Conservation (phyloP, 352 stramenopile species). For the Pythium dissotocum region DNA sequence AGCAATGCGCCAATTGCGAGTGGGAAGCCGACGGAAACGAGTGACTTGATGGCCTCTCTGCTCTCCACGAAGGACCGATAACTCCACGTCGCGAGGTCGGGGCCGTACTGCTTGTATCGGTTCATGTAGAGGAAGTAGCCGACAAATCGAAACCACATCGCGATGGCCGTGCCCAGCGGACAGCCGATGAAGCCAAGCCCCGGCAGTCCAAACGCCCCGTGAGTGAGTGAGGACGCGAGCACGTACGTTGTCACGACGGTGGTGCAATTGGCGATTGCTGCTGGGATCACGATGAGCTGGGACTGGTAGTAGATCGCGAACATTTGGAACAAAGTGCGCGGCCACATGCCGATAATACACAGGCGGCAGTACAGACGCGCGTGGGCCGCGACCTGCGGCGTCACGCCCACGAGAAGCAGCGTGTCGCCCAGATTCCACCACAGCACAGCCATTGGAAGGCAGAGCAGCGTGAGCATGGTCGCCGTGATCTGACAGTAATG, state of each 20-base stretch:
- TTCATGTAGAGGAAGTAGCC: constrained; percentile 33
- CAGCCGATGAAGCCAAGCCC: constrained; percentile 70
- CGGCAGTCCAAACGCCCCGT: constrained; percentile 52
- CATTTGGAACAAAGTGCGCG: constrained; percentile 67
- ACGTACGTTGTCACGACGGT: constrained; percentile 55
- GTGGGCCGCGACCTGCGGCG: constrained; percentile 36
- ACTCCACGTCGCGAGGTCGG: constrained; percentile 42
- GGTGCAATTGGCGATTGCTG: constrained; percentile 50
- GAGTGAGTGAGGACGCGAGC: constrained; percentile 57
- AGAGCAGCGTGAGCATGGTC: constrained; percentile 51
- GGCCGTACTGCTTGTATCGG: constrained; percentile 59
- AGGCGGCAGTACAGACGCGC: constrained; percentile 55
- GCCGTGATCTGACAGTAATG: constrained; percentile 55
- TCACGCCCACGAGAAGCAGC: constrained; percentile 39
- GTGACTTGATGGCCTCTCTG: constrained; percentile 34
- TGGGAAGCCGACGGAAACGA: constrained; percentile 47
- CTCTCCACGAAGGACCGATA: constrained; percentile 33
- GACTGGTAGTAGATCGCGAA: constrained; percentile 72
- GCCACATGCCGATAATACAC: constrained; percentile 67
- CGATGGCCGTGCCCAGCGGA: constrained; percentile 58
- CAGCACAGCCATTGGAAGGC: constrained; percentile 56
- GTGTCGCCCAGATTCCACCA: constrained; percentile 70
- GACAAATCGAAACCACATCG: constrained; percentile 43
- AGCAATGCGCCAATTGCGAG: constrained; percentile 57
- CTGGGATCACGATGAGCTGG: constrained; percentile 73